phyloP scores from a whole-genome alignment of 805 yeast species.

The Zygoascus ofunaensis region DNA sequence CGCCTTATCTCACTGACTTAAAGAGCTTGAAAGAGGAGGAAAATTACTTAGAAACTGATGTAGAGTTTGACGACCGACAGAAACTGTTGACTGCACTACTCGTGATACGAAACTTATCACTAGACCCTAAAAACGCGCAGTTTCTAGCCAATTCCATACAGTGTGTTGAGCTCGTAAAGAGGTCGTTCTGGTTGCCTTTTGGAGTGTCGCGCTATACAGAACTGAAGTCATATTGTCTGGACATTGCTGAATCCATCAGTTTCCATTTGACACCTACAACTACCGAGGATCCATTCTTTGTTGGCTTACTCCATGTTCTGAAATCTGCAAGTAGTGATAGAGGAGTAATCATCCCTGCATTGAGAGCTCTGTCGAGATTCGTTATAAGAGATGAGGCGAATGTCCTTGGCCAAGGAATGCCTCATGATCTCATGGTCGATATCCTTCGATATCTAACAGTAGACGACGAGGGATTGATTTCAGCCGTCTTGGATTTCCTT shows the following conservation, averaged over 20 bases:
- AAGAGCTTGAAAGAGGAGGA: slow-evolving; percentile 20
- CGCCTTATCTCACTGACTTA: slow-evolving; percentile 14
- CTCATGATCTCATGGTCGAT: slow-evolving; percentile 39
- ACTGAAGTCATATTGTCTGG: slow-evolving; percentile 57
- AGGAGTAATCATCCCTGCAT: slow-evolving; percentile 53
- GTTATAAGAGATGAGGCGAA: slow-evolving; percentile 54
- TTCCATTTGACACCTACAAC: slow-evolving; percentile 73
- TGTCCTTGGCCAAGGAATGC: slow-evolving; percentile 39
- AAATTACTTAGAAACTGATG: slow-evolving; percentile 14
- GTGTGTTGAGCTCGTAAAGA: slow-evolving; percentile 41
- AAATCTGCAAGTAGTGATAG: slow-evolving; percentile 49
- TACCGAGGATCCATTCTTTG: slow-evolving; percentile 59
- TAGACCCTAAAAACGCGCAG: slow-evolving; percentile 77
- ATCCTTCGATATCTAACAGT: slow-evolving; percentile 52
- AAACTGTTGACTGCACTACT: slow-evolving; percentile 44
- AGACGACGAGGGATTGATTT: slow-evolving; percentile 64
- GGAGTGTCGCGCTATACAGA: slow-evolving; percentile 38
- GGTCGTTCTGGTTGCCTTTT: slow-evolving; percentile 27
- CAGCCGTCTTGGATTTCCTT: slow-evolving; percentile 70
- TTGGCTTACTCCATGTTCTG: slow-evolving; percentile 44
- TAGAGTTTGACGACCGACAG: slow-evolving; percentile 8
- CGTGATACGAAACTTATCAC: slow-evolving; percentile 70
- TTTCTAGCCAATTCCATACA: slow-evolving; percentile 48
- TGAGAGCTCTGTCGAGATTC: slow-evolving; percentile 72
- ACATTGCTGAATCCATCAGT: slow-evolving; percentile 74